These are phyloP conservation scores for Triangularia setosa DNA, from an alignment of 2,329 filamentous ascomycete genomes.

Conservation along the genomic window DNA sequence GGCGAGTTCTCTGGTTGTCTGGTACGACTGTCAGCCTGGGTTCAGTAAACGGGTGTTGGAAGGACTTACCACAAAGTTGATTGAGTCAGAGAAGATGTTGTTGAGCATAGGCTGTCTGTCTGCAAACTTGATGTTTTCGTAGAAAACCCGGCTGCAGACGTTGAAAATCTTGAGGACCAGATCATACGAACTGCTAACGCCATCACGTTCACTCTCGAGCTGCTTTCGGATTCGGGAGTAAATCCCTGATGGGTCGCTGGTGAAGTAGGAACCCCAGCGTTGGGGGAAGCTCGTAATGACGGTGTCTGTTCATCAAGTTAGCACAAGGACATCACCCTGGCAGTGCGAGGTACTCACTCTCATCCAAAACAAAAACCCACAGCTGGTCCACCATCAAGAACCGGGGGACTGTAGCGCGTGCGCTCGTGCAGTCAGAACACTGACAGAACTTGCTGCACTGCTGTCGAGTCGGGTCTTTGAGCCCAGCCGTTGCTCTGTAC, in stretches of 20 bases:
- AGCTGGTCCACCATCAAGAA: constrained; percentile 30
- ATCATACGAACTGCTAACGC: constrained; percentile 7
- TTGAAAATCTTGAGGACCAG: constrained; percentile 9
- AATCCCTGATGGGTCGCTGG: constrained; percentile 9
- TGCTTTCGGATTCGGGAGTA: not conserved
- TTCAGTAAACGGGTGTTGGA: not conserved
- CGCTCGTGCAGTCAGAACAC: constrained; percentile 24
- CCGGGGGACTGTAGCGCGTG: constrained; percentile 24
- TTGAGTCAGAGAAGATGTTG: constrained; percentile 5
- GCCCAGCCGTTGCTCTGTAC: constrained; percentile 23
- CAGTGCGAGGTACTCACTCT: constrained; percentile 7
- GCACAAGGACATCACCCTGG: not conserved
- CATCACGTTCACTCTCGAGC: not conserved
- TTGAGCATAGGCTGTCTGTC: constrained; percentile 8
- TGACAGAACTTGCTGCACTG: constrained; percentile 10
- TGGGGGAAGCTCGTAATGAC: constrained; percentile 31
- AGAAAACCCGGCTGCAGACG: constrained; percentile 10
- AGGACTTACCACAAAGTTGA: constrained; percentile 11
- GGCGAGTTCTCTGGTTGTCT: constrained; percentile 11
- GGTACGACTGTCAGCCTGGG: not conserved
- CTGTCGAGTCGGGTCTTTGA: not conserved
- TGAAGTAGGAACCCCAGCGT: constrained; percentile 36
- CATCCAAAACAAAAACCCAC: constrained; percentile 30
- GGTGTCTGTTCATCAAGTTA: constrained; percentile 15
- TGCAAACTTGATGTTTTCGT: constrained; percentile 7